Evolutionary conservation across 352 stramenopile species (phyloP), one percentile per base, ranked within the genome.

Genomic region (Elongisporangium undulatum): DNA sequence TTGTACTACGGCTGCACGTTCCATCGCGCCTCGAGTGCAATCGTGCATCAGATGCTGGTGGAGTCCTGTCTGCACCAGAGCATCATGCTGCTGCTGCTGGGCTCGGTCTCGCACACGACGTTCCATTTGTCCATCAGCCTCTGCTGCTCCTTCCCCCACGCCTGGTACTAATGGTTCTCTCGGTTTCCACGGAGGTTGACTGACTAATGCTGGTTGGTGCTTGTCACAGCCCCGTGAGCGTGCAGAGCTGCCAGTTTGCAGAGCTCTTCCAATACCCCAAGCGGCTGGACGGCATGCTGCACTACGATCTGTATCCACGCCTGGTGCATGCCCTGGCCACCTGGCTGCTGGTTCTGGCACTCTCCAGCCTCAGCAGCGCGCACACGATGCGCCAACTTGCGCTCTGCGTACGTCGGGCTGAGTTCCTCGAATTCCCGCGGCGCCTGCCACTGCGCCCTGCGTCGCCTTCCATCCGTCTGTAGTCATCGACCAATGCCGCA

Each of bases 1-100:
- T 67, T 89, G 9, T 82, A 85, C 64, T 92, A 90, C 60, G 74
- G 77, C 2, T 75, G 63, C 66, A 92, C 79, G 15, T 87, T 89
- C 61, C 56, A 62, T 7, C 67, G 60, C 39, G 51, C 56, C 6
- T 64, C 62, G 1, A 90, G 77, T 54, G 63, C 58, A 13, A 77
- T 85, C 51, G 51, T 69, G 19, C 79, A 92, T 34, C 75, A 66
- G 13, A 69, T 87, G 59, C 58, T 90, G 23, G 60, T 68, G 39
- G 61, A 85, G 52, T 89, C 82, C 13, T 91, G 74, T 38, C 53
- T 84, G 2, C 82, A 91, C 52, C 72, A 86, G 20, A 54, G 60
- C 21, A 45, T 87, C 6, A 55, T 56, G 13, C 63, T 66, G 60
- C 51, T 85, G 24, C 66, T 88, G 55, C 54, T 83, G 5, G 56